Conservation (phyloP, 345 rosid genomes). For the Adansonia digitata region DNA sequence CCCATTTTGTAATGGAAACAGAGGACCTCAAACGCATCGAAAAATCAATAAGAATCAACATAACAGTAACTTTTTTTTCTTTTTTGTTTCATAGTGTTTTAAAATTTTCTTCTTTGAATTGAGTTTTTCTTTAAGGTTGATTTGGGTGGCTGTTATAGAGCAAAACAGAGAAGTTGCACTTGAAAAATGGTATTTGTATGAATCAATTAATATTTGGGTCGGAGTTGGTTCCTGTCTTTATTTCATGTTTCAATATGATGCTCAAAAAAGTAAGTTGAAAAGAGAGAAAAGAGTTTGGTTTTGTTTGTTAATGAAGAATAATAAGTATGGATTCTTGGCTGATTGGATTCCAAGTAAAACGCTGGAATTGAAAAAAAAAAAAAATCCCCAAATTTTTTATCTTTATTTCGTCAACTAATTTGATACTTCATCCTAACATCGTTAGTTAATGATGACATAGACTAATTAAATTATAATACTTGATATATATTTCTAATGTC, state of each 20-base stretch:
- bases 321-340: background rate
- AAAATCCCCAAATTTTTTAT: too few relatives aligned
- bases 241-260: background rate
- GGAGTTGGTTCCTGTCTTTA: background rate
- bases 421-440: too few relatives aligned
- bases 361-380: background rate
- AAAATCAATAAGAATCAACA: background rate
- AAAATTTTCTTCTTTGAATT: background rate
- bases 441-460: too few relatives aligned
- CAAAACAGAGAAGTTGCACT: background rate
- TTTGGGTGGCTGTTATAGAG: background rate
- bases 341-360: background rate
- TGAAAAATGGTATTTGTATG: background rate
- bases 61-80: constrained; percentile 3
- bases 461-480: too few relatives aligned
- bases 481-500: too few relatives aligned
- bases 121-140: background rate
- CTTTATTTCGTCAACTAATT: too few relatives aligned
- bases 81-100: background rate
- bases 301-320: constrained; percentile 1
- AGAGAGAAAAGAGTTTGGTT: background rate
- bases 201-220: background rate
- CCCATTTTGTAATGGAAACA: background rate
- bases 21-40: constrained; percentile 17
- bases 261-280: background rate